Conservation (phyloP, 2,329 filamentous ascomycete genomes). For the Colletotrichum limetticola region DNA sequence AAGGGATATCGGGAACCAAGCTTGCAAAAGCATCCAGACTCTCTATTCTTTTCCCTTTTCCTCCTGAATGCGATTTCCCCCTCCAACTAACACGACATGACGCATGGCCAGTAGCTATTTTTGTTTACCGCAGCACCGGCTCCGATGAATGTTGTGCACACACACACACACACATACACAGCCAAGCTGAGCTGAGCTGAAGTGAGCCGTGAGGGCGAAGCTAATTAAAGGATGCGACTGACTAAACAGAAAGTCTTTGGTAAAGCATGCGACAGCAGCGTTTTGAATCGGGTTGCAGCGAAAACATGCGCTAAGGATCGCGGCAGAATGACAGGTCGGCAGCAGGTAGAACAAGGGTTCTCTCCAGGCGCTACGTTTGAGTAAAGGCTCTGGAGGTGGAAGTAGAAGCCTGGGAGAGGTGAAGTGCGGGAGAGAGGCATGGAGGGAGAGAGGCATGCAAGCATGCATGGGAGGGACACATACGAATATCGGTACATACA, state of each 20-base stretch:
- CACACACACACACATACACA: background rate
- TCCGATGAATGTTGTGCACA: background rate
- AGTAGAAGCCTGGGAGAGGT: slow-evolving; percentile 9
- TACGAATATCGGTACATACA: background rate
- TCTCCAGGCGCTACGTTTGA: slow-evolving; percentile 3
- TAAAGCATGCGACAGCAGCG: slow-evolving; percentile 12
- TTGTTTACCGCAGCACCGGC: slow-evolving; percentile 5
- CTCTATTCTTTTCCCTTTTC: background rate
- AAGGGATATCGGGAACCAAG: slow-evolving; percentile 1
- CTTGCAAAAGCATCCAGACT: slow-evolving; percentile 3
- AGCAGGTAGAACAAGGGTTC: slow-evolving; percentile 18
- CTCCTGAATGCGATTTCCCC: background rate
- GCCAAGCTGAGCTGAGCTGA: slow-evolving; percentile 12
- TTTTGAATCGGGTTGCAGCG: slow-evolving; percentile 23
- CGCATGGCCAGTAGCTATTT: slow-evolving; percentile 8
- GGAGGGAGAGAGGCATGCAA: background rate
- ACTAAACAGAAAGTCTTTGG: slow-evolving; percentile 3
- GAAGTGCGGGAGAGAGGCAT: background rate
- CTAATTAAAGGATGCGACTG: slow-evolving; percentile 10
- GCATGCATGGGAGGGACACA: background rate
- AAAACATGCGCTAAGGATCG: slow-evolving; percentile 18
- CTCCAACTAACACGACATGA: background rate
- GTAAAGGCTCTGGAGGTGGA: slow-evolving; percentile 15
- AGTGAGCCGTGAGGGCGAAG: background rate
- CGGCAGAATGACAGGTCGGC: slow-evolving; percentile 28